phyloP scores from a whole-genome alignment of 1,284 basidiomycete genomes.

The Rhodotorula sp. region DNA sequence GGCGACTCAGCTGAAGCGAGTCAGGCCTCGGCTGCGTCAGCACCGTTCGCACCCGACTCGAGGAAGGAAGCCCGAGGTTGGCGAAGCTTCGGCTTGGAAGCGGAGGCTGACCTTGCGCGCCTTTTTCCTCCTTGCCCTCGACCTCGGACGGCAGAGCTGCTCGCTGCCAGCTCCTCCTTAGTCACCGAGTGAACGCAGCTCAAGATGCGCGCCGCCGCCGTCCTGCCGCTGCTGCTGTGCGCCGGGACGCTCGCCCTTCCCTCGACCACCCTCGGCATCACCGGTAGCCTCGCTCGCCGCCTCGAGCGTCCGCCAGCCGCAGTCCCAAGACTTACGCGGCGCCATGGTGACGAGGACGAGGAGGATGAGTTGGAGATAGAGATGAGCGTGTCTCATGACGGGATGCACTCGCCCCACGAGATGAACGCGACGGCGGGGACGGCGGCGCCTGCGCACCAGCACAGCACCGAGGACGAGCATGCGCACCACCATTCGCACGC shows the following conservation, averaged over 20 bases:
- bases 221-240: neutral
- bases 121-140: too few relatives aligned
- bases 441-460: neutral
- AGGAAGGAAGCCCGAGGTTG: too few relatives aligned
- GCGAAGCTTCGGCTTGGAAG: too few relatives aligned
- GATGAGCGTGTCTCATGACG: too few relatives aligned
- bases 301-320: neutral
- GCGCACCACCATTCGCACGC: conserved; percentile 17
- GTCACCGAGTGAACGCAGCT: too few relatives aligned
- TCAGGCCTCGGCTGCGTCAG: too few relatives aligned
- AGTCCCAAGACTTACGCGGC: neutral
- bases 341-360: conserved; percentile 1
- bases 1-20: too few relatives aligned
- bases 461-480: neutral
- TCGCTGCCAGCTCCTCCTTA: too few relatives aligned
- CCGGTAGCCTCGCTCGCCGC: neutral
- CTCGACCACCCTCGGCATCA: neutral
- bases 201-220: neutral
- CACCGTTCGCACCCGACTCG: too few relatives aligned
- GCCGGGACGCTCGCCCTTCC: neutral
- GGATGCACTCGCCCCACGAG: neutral
- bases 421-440: neutral
- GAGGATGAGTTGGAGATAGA: neutral
- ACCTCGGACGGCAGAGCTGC: too few relatives aligned
- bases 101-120: too few relatives aligned